phyloP scores from a whole-genome alignment of 148 eudicot genomes.

The Dysphania ambrosioides region DNA sequence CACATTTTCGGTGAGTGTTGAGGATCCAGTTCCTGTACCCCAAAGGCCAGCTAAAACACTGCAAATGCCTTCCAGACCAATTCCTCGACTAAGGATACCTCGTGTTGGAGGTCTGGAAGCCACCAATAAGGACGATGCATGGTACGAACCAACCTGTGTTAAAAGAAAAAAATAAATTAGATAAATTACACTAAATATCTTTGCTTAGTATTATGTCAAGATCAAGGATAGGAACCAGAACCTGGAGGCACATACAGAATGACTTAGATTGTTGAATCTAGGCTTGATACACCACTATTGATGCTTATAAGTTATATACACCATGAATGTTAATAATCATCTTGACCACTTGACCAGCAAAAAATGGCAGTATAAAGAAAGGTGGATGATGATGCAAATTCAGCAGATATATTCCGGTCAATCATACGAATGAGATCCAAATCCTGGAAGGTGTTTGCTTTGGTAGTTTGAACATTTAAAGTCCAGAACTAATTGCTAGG shows the following conservation, averaged over 20 bases:
- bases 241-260: neutral
- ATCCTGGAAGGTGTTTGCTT: neutral
- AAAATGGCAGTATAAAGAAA: neutral
- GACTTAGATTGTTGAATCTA: neutral
- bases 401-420: neutral
- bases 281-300: neutral
- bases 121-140: constrained; percentile 86
- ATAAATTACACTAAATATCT: neutral
- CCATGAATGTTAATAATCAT: neutral
- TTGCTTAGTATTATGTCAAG: neutral
- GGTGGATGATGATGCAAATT: neutral
- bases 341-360: constrained; percentile 4
- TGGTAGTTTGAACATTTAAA: no score
- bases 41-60: constrained; percentile 90
- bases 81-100: constrained; percentile 87
- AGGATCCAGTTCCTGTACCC: constrained; percentile 95
- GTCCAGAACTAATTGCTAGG: no score
- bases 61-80: constrained; percentile 87
- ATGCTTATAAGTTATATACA: neutral
- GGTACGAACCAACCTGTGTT: constrained; percentile 85
- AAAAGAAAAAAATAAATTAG: constrained; percentile 7
- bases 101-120: constrained; percentile 98
- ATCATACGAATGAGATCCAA: neutral
- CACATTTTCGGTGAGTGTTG: constrained; percentile 87
- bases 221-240: neutral